phyloP scores from a whole-genome alignment of 2,329 filamentous ascomycete genomes.

The Pyrenochaeta sp. region DNA sequence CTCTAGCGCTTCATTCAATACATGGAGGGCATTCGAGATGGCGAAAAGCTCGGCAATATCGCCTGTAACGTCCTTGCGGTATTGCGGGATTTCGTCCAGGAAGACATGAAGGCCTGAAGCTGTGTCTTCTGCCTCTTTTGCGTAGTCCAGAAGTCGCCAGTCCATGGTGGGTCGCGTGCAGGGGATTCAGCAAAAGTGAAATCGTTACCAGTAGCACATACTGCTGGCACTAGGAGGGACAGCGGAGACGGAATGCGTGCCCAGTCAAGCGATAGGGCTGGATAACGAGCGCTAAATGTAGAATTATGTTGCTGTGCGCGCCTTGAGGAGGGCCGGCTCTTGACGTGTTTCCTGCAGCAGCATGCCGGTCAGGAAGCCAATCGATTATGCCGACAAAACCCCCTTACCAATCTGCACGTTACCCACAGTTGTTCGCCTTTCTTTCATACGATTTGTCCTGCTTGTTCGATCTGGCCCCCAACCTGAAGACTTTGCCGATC shows the following conservation, averaged over 20 bases:
- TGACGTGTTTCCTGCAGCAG: constrained; percentile 49
- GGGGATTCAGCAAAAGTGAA: constrained; percentile 26
- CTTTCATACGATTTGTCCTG: constrained; percentile 30
- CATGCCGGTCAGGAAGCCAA: constrained; percentile 43
- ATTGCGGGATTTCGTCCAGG: constrained; percentile 59
- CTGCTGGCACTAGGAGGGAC: constrained; percentile 20
- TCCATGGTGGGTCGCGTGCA: constrained; percentile 47
- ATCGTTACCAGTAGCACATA: constrained; percentile 22
- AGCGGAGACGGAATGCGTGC: constrained; percentile 16
- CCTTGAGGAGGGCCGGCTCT: constrained; percentile 35
- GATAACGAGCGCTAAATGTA: constrained; percentile 36
- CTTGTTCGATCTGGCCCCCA: constrained; percentile 42
- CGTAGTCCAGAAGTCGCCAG: constrained; percentile 49
- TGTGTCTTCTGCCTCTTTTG: constrained; percentile 62
- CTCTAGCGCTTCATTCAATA: constrained; percentile 56
- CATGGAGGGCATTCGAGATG: constrained; percentile 61
- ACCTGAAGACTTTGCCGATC: constrained; percentile 17
- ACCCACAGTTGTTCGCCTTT: constrained; percentile 38
- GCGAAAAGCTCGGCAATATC: constrained; percentile 64
- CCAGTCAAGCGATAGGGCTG: constrained; percentile 37
- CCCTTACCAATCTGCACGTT: constrained; percentile 43
- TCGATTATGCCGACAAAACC: constrained; percentile 44
- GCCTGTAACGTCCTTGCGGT: constrained; percentile 62
- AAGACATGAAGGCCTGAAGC: constrained; percentile 61
- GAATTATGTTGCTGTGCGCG: constrained; percentile 30